These are phyloP conservation scores for Arthroderma sp. DNA, from an alignment of 2,329 filamentous ascomycete species.

Conservation along the genomic window DNA sequence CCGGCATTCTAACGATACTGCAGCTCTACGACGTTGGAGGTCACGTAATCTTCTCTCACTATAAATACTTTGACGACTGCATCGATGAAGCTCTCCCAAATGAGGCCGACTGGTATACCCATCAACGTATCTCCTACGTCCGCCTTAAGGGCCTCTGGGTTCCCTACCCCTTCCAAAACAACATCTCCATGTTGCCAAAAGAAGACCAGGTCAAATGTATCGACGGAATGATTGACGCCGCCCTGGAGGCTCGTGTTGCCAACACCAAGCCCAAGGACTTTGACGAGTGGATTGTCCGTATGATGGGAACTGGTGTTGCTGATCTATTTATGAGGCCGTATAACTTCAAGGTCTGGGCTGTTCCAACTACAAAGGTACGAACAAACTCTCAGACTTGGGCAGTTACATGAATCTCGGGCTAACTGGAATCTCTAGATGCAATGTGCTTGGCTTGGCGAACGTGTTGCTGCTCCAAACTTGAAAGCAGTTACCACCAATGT, in stretches of 20 bases:
- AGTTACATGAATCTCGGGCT: not conserved
- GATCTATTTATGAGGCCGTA: constrained; percentile 98
- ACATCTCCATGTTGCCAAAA: constrained; percentile 95
- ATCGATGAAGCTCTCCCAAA: constrained; percentile 92
- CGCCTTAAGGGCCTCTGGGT: constrained; percentile 96
- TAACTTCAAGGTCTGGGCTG: constrained; percentile 99
- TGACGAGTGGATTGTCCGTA: constrained; percentile 94
- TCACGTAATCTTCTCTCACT: constrained; percentile 98
- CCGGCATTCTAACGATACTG: not conserved
- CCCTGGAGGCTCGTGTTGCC: constrained; percentile 56
- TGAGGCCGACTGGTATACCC: constrained; percentile 88
- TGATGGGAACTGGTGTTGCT: constrained; percentile 77
- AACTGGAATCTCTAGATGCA: constrained; percentile 58
- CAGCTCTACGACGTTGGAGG: constrained; percentile 97
- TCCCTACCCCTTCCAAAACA: constrained; percentile 99
- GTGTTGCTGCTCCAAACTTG: constrained; percentile 90
- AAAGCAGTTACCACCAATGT: constrained; percentile 90
- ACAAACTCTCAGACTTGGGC: not conserved
- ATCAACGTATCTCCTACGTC: constrained; percentile 98
- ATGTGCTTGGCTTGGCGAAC: constrained; percentile 96
- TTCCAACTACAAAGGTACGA: constrained; percentile 84
- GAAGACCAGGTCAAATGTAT: constrained; percentile 92
- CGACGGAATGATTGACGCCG: constrained; percentile 90
- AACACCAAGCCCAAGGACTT: constrained; percentile 92
- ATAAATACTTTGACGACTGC: constrained; percentile 99